Evolutionary conservation across 306 rosid genomes (phyloP), one percentile per base, ranked within the genome.

Genomic region (Psophocarpus tetragonolobus): DNA sequence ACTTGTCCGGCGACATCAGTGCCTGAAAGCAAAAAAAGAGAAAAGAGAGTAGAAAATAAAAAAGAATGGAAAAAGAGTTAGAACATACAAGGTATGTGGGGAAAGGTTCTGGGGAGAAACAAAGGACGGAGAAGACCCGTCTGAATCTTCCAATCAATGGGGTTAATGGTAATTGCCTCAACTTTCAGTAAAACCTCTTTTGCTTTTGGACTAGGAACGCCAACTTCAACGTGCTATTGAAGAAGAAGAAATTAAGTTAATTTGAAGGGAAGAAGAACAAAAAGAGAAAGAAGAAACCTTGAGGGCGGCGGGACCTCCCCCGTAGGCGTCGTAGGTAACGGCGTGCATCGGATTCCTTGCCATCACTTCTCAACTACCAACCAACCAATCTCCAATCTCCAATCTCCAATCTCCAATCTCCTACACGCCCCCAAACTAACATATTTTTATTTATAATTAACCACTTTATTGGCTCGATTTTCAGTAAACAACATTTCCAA

Each of bases 61-160:
- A 17, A 18, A 2, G 1, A 18, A 8, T 10, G 45, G 54, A 0
- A 47, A 23, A 45, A 32, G 1, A 57, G 20, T 23, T 35, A 9
- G 6, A 1, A n/a, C 35, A 21, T 84, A 92, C 97, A 78, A 8
- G 96, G 97, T 53, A 80, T 81, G 36, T 87, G 78, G 50, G 97
- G 97, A 57, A 92, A 77, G 8, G 61, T 61, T 47, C 86, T 56
- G 54, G 96, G 97, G 0, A 84, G 0, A 54, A 73, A 69, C 0
- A 88, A 3, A 79, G 87, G 82, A 23, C 92, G 81, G 4, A 84
- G 35, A 23, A 18, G 0, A 51, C 97, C 97, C 67, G 78, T 85
- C 82, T 90, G 96, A 82, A 90, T 85, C 82, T 89, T 91, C 92
- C 96, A 89, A 85, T 91, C 96, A 48, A 88, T 10, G 6, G 94